phyloP scores from a whole-genome alignment of 768 basidiomycete species.

The Auricularia sp. region DNA sequence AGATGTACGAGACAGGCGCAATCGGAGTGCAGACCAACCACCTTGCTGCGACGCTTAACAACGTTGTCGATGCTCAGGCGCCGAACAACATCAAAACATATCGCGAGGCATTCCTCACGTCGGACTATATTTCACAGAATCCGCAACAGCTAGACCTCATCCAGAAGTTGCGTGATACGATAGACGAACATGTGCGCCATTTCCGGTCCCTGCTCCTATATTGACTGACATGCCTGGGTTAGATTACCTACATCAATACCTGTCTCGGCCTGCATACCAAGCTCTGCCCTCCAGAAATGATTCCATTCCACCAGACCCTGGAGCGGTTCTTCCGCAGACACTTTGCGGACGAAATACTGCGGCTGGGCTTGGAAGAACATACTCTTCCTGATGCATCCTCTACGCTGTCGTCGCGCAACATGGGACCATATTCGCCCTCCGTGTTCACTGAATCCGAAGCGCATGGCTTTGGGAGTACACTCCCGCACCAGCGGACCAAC shows the following conservation, averaged over 20 bases:
- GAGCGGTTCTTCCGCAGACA: conserved; percentile 79
- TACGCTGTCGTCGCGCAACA: not conserved
- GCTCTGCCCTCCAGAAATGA: conserved; percentile 77
- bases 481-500: not conserved
- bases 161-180: conserved; percentile 58
- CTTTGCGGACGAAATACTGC: conserved; percentile 72
- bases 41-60: conserved; percentile 78
- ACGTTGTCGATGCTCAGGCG: conserved; percentile 71
- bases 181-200: conserved; percentile 70
- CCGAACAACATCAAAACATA: conserved; percentile 73
- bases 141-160: conserved; percentile 64
- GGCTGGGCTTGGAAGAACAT: conserved; percentile 45
- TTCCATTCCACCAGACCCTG: conserved; percentile 86
- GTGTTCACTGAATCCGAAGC: not conserved
- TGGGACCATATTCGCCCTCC: not conserved
- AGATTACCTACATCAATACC: conserved; percentile 74
- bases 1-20: conserved; percentile 61
- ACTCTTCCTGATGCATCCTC: not conserved
- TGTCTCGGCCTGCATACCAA: conserved; percentile 77
- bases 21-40: conserved; percentile 58
- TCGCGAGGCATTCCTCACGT: conserved; percentile 64
- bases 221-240: conserved; percentile 1
- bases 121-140: conserved; percentile 56
- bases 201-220: not conserved
- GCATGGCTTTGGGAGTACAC: not conserved